Evolutionary conservation across 345 rosid species (phyloP).

Genomic region (Stellera chamaejasme): DNA sequence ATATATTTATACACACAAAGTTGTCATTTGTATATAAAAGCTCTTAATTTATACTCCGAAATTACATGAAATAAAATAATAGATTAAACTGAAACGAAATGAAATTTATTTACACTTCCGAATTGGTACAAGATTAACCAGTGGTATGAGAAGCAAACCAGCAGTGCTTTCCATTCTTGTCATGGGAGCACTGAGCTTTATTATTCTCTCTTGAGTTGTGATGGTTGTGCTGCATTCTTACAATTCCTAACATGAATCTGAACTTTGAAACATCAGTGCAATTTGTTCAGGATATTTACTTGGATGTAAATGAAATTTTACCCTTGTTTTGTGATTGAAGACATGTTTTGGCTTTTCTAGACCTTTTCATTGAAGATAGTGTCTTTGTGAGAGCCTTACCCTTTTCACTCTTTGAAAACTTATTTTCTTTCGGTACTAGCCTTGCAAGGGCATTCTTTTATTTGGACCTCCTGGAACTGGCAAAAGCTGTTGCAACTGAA

Average conservation of each 20-base stretch:
- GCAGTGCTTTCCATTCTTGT: too few relatives aligned
- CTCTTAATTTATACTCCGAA: too few relatives aligned
- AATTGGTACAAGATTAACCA: too few relatives aligned
- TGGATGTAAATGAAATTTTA: background rate
- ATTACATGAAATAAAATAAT: too few relatives aligned
- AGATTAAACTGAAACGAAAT: too few relatives aligned
- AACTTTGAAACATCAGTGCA: background rate
- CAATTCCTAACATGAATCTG: background rate
- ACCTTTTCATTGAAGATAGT: background rate
- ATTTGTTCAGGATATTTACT: background rate
- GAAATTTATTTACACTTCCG: too few relatives aligned
- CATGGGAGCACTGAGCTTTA: too few relatives aligned
- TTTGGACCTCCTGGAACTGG: conserved; percentile 99
- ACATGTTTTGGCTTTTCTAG: conserved; percentile 2
- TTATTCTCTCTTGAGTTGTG: background rate
- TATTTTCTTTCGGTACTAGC: conserved; percentile 27
- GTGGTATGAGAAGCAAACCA: too few relatives aligned
- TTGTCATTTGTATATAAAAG: too few relatives aligned
- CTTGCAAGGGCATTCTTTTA: conserved; percentile 85
- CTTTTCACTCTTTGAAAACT: conserved; percentile 6
- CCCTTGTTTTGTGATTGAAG: background rate
- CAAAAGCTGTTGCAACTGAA: conserved; percentile 98
- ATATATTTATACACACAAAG: too few relatives aligned
- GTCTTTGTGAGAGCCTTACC: background rate
- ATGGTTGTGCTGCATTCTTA: background rate